Base-by-base conservation (phyloP, 495 filamentous ascomycete species). In the Choiromyces venosus region DNA sequence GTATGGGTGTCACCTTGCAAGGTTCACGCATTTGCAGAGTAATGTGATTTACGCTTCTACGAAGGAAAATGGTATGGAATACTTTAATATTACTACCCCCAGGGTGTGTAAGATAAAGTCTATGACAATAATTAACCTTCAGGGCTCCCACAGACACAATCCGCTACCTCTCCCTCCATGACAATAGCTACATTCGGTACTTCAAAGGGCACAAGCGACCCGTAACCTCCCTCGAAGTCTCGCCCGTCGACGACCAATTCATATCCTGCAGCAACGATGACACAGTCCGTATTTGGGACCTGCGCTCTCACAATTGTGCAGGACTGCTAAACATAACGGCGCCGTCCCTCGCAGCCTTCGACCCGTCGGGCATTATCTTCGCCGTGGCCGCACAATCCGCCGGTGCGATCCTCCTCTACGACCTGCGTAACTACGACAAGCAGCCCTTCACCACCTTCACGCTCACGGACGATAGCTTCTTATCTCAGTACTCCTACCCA, bases 11-110 rank as follows among this genome's bases (percentile, higher is more conserved):
- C 93, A 96, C 77, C 88, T 97, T 40, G 95, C 95, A 7, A 90
- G 93, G 78, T 99, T 98, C 83, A 96, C 93, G 2, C 95, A 97
- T 76, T 90, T 93, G 74, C 88, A 90, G 70, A 90, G 89, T 14
- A 91, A 90, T 82, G 91, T 99, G 73, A 91, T 98, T 39, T 97
- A 99, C 80, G 93, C 96, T 52, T 95, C 92, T 81, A 98, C 95
- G 5, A 97, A 97, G 78, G 88, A 93, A 64, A 96, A 99, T 79
- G 90, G 89, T 91, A 84, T 33, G 82, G 35, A 66, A 42, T 35
- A 29, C 61, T 38, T n/a, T 44, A 6, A 25, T 29, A 7, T 42
- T 65, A 65, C 38, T 65, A 70, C 37, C 56, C 25, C 65, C 33
- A 39, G 61, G 72, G 70, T 72, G 38, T 52, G 29, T 19, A 37